Evolutionary conservation across 2,329 filamentous ascomycete genomes (phyloP), one percentile per base, ranked within the genome.

Genomic region (Knoxdaviesia capensis): DNA sequence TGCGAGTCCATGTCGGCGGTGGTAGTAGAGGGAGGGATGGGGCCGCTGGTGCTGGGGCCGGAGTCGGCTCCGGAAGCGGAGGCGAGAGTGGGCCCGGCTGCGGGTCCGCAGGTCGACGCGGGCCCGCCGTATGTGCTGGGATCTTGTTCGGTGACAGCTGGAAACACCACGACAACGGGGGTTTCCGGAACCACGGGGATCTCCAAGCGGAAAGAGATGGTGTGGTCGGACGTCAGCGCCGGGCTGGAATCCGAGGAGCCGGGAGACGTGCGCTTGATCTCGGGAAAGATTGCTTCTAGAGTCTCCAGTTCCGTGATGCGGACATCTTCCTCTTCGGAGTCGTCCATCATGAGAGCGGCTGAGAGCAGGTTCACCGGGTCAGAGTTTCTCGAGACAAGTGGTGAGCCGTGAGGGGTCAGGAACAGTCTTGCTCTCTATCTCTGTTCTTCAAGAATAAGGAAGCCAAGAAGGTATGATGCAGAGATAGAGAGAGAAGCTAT

Each of bases 211-310:
- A 77, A 67, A 2, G 20, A 20, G 3, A 20, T 20, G 6, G 59
- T 60, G 49, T 66, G 65, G n/a, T 53, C 53, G 44, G 65, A 58
- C 32, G 62, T 50, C 6, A 60, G 52, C 38, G 62, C 54, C 20
- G 63, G 53, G 20, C 20, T 20, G 20, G 20, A 20, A 20, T 20
- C 20, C 20, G 20, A 20, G 20, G 20, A 20, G 20, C 20, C 20
- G 20, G 20, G 20, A 20, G 20, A 20, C 20, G 20, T 20, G 6
- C 59, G 56, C 31, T 61, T 61, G 9, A 80, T 68, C 55, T 80
- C 77, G n/a, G 76, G 76, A 48, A 69, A 81, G 50, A 81, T 80
- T 47, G 74, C 72, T 43, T 64, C 59, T 43, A 80, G 64, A 9
- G 73, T 68, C 50, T 65, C 67, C 43, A 80, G 62, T 60, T 80